These are phyloP conservation scores for Acanthamoeba rhysodes DNA, from an alignment of 208 protist species.

Conservation along the genomic window DNA sequence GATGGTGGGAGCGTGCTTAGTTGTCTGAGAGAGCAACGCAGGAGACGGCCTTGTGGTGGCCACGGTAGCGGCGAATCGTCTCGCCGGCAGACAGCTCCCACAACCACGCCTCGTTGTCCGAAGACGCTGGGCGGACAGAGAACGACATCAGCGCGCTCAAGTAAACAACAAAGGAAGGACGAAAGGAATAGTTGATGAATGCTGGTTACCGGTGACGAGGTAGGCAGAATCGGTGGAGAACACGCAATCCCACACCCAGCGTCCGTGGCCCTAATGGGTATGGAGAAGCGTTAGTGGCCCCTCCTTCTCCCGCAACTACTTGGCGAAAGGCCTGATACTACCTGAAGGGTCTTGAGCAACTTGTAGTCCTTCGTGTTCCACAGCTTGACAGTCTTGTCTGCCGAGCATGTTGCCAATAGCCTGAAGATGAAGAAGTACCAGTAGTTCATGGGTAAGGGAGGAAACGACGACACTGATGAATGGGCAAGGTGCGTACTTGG, in stretches of 20 bases:
- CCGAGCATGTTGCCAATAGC: constrained; percentile 91
- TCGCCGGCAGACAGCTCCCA: constrained; percentile 92
- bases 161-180: neutral
- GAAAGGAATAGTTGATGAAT: neutral
- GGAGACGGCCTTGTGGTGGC: constrained; percentile 92
- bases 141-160: neutral
- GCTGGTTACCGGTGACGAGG: constrained; percentile 88
- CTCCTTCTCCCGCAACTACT: neutral
- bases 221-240: constrained; percentile 93
- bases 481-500: constrained; percentile 77
- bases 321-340: neutral
- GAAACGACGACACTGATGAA: too few species aligned
- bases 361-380: constrained; percentile 88
- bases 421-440: constrained; percentile 40
- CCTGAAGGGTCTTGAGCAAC: constrained; percentile 80
- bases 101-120: constrained; percentile 90
- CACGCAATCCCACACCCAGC: constrained; percentile 95
- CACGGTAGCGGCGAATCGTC: constrained; percentile 89
- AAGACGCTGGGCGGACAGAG: constrained; percentile 85
- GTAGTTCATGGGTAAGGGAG: neutral
- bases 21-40: constrained; percentile 89
- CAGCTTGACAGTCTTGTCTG: constrained; percentile 92
- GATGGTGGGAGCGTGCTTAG: neutral
- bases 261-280: constrained; percentile 84
- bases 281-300: constrained; percentile 61